A percentile compares a stretch with the other conserved stretches of the same genome.
phyloP scores from a whole-genome alignment of 2,329 filamentous ascomycete species.

The Ophiostoma sp. region DNA sequence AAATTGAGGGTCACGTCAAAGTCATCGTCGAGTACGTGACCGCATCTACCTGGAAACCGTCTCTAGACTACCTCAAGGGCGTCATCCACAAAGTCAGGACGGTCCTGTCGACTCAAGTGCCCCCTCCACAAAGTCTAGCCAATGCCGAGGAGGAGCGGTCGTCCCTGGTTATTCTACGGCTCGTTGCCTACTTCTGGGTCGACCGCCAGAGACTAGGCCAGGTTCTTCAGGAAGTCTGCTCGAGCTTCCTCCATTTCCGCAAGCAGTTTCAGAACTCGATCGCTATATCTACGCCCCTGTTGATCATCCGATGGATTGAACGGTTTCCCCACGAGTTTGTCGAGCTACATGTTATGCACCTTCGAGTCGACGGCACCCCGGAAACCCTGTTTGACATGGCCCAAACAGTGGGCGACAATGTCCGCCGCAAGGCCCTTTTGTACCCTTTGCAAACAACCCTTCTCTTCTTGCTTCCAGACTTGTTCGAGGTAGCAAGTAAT shows the following conservation, averaged over 20 bases:
- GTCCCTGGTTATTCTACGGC: constrained; percentile 56
- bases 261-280: constrained; percentile 64
- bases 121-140: constrained; percentile 40
- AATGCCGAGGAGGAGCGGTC: constrained; percentile 52
- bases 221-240: constrained; percentile 65
- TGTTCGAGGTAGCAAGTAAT: constrained; percentile 69
- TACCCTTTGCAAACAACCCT: constrained; percentile 64
- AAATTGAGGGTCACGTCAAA: constrained; percentile 58
- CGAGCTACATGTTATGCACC: constrained; percentile 59
- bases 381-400: constrained; percentile 72
- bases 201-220: constrained; percentile 61
- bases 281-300: constrained; percentile 60
- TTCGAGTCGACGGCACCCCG: constrained; percentile 63
- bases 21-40: constrained; percentile 63
- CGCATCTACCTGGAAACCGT: constrained; percentile 61
- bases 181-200: constrained; percentile 65
- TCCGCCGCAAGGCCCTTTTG: constrained; percentile 55
- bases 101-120: constrained; percentile 43
- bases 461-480: constrained; percentile 64
- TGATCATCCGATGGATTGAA: constrained; percentile 67
- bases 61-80: constrained; percentile 59
- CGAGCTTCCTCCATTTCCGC: constrained; percentile 65
- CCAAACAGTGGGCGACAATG: constrained; percentile 60
- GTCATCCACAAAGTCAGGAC: constrained; percentile 54
- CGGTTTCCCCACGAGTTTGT: constrained; percentile 66